Percentiles rank a stretch among this genome's conserved stretches.
These are phyloP conservation scores for Coniochaeta sp. DNA, from an alignment of 2,329 filamentous ascomycete species.

Conservation along the genomic window DNA sequence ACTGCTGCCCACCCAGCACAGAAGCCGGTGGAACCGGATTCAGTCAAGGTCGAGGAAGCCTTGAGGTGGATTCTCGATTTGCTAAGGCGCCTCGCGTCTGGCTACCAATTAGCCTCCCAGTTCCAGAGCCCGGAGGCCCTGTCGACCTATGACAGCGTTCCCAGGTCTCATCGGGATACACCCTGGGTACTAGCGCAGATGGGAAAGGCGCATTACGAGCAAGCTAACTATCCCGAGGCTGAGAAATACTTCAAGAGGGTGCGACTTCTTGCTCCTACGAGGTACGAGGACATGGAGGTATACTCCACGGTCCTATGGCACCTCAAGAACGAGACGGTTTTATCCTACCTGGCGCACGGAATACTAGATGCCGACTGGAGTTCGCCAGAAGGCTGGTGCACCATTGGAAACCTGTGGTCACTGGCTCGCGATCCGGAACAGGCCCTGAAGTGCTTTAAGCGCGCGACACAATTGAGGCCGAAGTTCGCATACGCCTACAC, in stretches of 20 bases:
- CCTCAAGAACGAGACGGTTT: constrained; percentile 81
- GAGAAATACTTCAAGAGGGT: constrained; percentile 81
- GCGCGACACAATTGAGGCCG: constrained; percentile 83
- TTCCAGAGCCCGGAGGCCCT: constrained; percentile 76
- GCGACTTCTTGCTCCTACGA: constrained; percentile 70
- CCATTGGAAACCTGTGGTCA: constrained; percentile 90
- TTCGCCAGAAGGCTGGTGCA: constrained; percentile 93
- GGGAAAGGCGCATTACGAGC: constrained; percentile 86
- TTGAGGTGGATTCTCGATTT: constrained; percentile 72
- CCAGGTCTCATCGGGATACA: constrained; percentile 73
- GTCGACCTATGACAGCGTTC: constrained; percentile 63
- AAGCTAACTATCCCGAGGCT: constrained; percentile 76
- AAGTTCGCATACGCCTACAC: constrained; percentile 95
- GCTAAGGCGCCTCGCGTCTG: constrained; percentile 73
- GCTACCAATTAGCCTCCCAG: constrained; percentile 69
- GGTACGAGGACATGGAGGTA: constrained; percentile 92
- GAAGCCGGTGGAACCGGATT: constrained; percentile 43
- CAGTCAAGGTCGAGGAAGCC: constrained; percentile 64
- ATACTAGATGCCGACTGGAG: constrained; percentile 80
- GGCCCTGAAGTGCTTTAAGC: constrained; percentile 87
- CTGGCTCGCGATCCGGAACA: constrained; percentile 89
- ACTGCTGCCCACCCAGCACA: constrained; percentile 24
- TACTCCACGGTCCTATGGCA: constrained; percentile 99
- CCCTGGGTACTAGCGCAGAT: constrained; percentile 91
- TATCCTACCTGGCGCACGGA: constrained; percentile 88